Percentiles rank a stretch among this genome's conserved stretches.
Evolutionary conservation across 768 basidiomycete species (phyloP).

Genomic region (Amanita phalloides): DNA sequence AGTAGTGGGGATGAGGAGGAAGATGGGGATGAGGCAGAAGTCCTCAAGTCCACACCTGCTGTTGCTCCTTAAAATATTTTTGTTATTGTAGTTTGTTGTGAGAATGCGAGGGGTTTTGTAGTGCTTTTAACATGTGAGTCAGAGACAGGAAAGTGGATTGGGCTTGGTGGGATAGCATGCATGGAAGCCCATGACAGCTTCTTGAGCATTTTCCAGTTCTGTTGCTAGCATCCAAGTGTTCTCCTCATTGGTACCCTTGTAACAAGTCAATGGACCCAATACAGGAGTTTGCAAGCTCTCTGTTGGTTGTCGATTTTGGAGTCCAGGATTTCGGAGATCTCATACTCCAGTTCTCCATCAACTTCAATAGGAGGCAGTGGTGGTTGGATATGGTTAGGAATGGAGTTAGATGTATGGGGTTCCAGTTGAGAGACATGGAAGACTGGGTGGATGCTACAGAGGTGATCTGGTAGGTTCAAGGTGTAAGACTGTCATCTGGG

Average conservation of each 20-base stretch:
- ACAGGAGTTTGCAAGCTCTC: neutral
- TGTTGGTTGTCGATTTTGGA: conserved; percentile 7
- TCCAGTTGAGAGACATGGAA: conserved; percentile 18
- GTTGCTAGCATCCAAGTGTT: neutral
- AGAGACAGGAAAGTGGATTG: too few relatives aligned
- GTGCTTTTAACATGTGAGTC: too few relatives aligned
- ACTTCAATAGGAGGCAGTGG: conserved; percentile 6
- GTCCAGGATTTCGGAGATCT: conserved; percentile 7
- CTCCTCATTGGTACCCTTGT: neutral
- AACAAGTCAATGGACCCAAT: conserved; percentile 6
- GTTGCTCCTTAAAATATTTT: too few relatives aligned
- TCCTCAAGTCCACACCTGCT: too few relatives aligned
- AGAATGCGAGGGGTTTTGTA: too few relatives aligned
- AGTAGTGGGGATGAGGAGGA: too few relatives aligned
- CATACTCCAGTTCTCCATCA: conserved; percentile 6
- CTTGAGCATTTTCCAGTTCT: neutral
- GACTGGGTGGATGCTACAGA: conserved; percentile 15
- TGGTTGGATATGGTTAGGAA: conserved; percentile 1
- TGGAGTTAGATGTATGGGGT: neutral
- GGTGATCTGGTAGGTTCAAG: too few relatives aligned
- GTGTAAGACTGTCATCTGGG: too few relatives aligned
- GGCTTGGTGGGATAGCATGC: neutral
- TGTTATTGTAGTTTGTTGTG: too few relatives aligned
- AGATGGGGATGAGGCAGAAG: too few relatives aligned
- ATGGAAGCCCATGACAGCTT: neutral